phyloP scores from a whole-genome alignment of 1,284 basidiomycete species.

The Sanghuangporus weigelae region DNA sequence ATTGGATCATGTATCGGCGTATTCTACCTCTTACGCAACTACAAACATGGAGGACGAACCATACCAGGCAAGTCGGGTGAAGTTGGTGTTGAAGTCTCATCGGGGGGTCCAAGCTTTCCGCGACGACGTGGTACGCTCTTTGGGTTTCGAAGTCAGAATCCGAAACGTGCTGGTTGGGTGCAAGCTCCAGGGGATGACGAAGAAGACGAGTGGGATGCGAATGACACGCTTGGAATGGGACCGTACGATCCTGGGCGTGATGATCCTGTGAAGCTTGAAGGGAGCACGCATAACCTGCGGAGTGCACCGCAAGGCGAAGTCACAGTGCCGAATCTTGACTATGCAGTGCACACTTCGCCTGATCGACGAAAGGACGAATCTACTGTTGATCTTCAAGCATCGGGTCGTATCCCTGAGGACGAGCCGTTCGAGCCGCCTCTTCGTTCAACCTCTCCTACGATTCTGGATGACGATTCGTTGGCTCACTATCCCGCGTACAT shows the following conservation, averaged over 20 bases:
- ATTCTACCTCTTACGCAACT: slow-evolving; percentile 16
- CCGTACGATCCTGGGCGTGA: slow-evolving; percentile 1
- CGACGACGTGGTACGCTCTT: slow-evolving; percentile 16
- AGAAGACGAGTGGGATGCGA: slow-evolving; percentile 17
- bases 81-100: slow-evolving; percentile 6
- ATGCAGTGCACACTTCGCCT: neutral
- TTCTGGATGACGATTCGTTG: neutral
- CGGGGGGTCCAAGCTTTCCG: slow-evolving; percentile 1
- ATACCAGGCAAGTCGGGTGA: slow-evolving; percentile 14
- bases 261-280: slow-evolving; percentile 3
- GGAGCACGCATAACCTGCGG: neutral
- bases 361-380: neutral
- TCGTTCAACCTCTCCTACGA: neutral
- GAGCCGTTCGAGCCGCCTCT: neutral
- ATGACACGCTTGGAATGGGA: slow-evolving; percentile 3
- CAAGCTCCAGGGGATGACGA: slow-evolving; percentile 15
- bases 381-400: slow-evolving; percentile 1
- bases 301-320: neutral
- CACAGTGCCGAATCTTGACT: neutral
- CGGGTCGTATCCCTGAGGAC: neutral
- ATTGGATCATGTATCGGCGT: slow-evolving; percentile 16
- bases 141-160: slow-evolving; percentile 10
- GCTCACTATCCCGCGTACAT: neutral
- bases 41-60: slow-evolving; percentile 17
- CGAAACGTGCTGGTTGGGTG: slow-evolving; percentile 11